Evolutionary conservation across 2,329 filamentous ascomycete genomes (phyloP).

Genomic region (Sodiomyces alkalinus): DNA sequence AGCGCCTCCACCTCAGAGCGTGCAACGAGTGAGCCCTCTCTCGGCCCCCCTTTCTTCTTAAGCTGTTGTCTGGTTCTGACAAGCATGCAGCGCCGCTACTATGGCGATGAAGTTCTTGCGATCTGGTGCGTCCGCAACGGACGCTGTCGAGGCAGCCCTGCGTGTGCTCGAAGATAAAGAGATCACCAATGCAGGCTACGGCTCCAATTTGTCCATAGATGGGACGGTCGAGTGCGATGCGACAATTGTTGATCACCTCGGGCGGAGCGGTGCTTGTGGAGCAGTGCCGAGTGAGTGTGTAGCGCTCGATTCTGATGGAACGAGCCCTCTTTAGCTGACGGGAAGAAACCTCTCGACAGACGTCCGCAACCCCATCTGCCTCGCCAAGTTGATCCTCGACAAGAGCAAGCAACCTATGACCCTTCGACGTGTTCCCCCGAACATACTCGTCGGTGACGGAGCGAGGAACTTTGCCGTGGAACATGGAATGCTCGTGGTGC

Average conservation of each 20-base stretch:
- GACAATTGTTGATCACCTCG: slow-evolving; percentile 78
- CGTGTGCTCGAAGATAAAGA: slow-evolving; percentile 82
- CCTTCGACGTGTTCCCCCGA: slow-evolving; percentile 78
- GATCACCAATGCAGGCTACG: slow-evolving; percentile 92
- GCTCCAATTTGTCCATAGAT: slow-evolving; percentile 85
- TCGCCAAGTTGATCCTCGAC: slow-evolving; percentile 73
- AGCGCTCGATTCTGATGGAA: slow-evolving; percentile 3
- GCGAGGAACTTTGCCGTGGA: slow-evolving; percentile 76
- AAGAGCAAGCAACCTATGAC: slow-evolving; percentile 63
- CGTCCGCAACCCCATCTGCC: slow-evolving; percentile 80
- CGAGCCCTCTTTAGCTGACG: too few species aligned
- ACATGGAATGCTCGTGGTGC: slow-evolving; percentile 57
- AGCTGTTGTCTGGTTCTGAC: slow-evolving; percentile 5
- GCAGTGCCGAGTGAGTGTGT: slow-evolving; percentile 64
- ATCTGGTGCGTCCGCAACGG: slow-evolving; percentile 63
- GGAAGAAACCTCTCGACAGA: slow-evolving; percentile 39
- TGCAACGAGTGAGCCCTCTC: slow-evolving; percentile 66
- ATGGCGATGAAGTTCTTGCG: slow-evolving; percentile 70
- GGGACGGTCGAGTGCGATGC: slow-evolving; percentile 91
- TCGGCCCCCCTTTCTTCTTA: too few species aligned
- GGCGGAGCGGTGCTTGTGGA: slow-evolving; percentile 84
- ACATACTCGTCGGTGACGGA: slow-evolving; percentile 74
- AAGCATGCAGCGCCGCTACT: slow-evolving; percentile 54
- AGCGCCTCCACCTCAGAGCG: slow-evolving; percentile 67
- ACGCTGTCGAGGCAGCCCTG: slow-evolving; percentile 82